Conservation (phyloP, 352 stramenopile genomes). For the Globisporangium viniferum region DNA sequence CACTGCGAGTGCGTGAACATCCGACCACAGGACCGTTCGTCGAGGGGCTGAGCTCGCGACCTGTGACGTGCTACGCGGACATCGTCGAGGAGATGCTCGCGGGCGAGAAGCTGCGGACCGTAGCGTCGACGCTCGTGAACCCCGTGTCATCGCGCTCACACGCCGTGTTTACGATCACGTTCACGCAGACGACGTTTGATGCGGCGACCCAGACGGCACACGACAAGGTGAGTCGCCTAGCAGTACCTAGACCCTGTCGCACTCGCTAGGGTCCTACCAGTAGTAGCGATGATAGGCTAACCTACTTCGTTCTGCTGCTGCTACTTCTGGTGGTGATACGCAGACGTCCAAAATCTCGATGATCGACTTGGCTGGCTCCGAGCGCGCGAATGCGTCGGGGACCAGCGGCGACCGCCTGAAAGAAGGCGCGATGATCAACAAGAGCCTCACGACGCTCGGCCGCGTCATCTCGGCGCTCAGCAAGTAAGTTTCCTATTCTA, state of each 20-base stretch:
- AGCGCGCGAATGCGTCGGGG: conserved; percentile 74
- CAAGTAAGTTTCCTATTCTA: conserved; percentile 32
- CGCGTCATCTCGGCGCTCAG: conserved; percentile 85
- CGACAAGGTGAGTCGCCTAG: conserved; percentile 45
- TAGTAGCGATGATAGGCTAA: background rate
- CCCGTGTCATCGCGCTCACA: conserved; percentile 93
- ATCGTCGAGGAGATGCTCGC: conserved; percentile 74
- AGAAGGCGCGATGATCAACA: conserved; percentile 92
- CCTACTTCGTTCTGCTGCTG: background rate
- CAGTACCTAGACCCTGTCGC: background rate
- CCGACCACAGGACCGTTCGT: conserved; percentile 83
- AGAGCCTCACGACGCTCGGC: conserved; percentile 87
- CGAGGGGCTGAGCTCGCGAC: conserved; percentile 62
- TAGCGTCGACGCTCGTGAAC: conserved; percentile 97
- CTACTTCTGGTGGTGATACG: background rate
- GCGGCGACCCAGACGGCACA: conserved; percentile 47
- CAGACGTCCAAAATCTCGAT: conserved; percentile 86
- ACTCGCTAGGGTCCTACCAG: background rate
- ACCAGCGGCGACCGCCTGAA: conserved; percentile 88
- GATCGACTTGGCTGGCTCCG: conserved; percentile 82
- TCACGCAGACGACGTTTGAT: conserved; percentile 78
- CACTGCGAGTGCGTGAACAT: conserved; percentile 78
- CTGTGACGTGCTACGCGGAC: conserved; percentile 77
- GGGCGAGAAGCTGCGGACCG: conserved; percentile 94
- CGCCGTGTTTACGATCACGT: conserved; percentile 96